Percentiles rank a stretch among this genome's conserved stretches.
These are phyloP conservation scores for Populus hybrid DNA, from an alignment of 441 rosid genomes.

Conservation along the genomic window DNA sequence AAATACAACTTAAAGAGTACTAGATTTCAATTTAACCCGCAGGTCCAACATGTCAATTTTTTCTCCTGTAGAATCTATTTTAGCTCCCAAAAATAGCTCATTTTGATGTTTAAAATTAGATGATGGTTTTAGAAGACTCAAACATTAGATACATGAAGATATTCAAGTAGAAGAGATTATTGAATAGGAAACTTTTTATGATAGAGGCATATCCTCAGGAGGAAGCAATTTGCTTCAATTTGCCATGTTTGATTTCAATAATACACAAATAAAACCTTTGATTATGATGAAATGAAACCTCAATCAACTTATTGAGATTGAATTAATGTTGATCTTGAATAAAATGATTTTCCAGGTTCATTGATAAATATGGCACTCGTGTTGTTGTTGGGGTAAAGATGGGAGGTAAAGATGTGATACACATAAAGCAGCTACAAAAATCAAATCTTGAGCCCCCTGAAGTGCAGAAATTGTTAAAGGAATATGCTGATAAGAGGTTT, in stretches of 20 bases:
- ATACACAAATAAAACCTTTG: not conserved
- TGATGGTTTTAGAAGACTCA: not conserved
- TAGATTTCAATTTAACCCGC: not conserved
- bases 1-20: not conserved
- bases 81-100: not conserved
- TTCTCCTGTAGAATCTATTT: not conserved
- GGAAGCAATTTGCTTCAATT: not conserved
- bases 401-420: conserved; percentile 94
- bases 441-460: conserved; percentile 58
- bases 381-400: conserved; percentile 81
- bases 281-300: not conserved
- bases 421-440: conserved; percentile 64
- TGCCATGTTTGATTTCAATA: not conserved
- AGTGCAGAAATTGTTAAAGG: conserved; percentile 65
- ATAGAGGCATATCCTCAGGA: not conserved
- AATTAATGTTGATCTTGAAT: not conserved
- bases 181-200: not conserved
- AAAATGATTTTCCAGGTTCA: conserved; percentile 50
- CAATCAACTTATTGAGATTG: not conserved
- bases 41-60: not conserved
- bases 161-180: not conserved
- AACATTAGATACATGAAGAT: not conserved
- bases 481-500: conserved; percentile 61
- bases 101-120: not conserved
- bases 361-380: conserved; percentile 90